Conservation (phyloP, 2,329 filamentous ascomycete species). For the Phialophora verrucosa region DNA sequence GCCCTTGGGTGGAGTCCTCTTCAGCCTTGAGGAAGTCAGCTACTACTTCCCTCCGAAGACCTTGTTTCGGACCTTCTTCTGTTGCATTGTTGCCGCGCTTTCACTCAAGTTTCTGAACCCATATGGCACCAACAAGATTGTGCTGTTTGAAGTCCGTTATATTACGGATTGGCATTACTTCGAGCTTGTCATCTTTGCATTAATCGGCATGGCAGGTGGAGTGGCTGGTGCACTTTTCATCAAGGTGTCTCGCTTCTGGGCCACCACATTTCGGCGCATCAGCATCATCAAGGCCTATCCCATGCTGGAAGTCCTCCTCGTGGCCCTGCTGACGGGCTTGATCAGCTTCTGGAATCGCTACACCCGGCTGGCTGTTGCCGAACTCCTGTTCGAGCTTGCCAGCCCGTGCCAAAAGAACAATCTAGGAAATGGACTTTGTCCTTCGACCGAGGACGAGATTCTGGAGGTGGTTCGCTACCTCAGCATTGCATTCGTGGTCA, state of each 20-base stretch:
- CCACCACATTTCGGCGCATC: slow-evolving; percentile 82
- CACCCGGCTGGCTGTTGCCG: slow-evolving; percentile 86
- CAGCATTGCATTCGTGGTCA: slow-evolving; percentile 81
- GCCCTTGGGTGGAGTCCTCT: slow-evolving; percentile 86
- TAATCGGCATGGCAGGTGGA: slow-evolving; percentile 86
- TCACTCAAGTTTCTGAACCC: slow-evolving; percentile 95
- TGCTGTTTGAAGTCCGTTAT: slow-evolving; percentile 94
- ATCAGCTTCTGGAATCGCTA: slow-evolving; percentile 93
- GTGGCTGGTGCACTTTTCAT: slow-evolving; percentile 90
- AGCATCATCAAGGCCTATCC: slow-evolving; percentile 80
- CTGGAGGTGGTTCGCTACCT: slow-evolving; percentile 74
- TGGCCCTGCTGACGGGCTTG: slow-evolving; percentile 82
- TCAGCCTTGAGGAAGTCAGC: slow-evolving; percentile 91
- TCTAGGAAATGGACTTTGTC: slow-evolving; percentile 78
- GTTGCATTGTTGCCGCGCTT: slow-evolving; percentile 86
- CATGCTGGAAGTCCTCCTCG: slow-evolving; percentile 83
- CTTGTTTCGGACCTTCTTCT: slow-evolving; percentile 96
- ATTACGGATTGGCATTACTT: slow-evolving; percentile 91
- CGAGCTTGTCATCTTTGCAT: slow-evolving; percentile 81
- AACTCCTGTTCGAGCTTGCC: slow-evolving; percentile 86
- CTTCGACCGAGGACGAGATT: slow-evolving; percentile 72
- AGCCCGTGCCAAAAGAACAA: slow-evolving; percentile 77
- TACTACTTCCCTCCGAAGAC: slow-evolving; percentile 99
- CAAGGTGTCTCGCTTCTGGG: slow-evolving; percentile 92
- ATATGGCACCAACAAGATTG: slow-evolving; percentile 94